Evolutionary conservation across 495 filamentous ascomycete species (phyloP), one percentile per base, ranked within the genome.

Genomic region (Thozetella sp.): DNA sequence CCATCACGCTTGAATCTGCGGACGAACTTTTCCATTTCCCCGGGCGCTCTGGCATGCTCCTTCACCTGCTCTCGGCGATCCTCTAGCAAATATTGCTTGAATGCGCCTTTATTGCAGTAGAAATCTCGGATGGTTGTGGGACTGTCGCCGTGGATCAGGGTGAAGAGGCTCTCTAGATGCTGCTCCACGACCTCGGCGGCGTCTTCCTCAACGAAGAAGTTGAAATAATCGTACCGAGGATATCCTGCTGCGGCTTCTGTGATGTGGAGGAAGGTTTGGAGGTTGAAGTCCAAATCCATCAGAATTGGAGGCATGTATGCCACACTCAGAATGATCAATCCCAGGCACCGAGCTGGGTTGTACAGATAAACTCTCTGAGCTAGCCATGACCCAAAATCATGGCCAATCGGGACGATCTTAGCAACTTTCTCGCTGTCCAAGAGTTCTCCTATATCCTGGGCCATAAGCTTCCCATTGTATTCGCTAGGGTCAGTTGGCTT

Each of bases 161-260:
- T 48, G n/a, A 15, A 48, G 11, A 48, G 43, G n/a, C 43, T 48
- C n/a, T 48, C 43, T n/a, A 48, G n/a, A 48, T 48, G 43, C 43
- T 48, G 43, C 43, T 48, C 43, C 43, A 48, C 20, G 10, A 20
- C 43, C 10, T 48, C 43, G 43, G 43, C 43, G 10, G 43, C 43
- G n/a, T 20, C 43, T 15, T 48, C 43, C 6, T 19, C n/a, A 19
- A 48, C 43, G 20, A 48, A 48, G n/a, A 48, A 48, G 4, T 48
- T n/a, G 20, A 48, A 48, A 20, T 48, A 48, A 13, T 11, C 43
- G n/a, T 48, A 48, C n/a, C 43, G 6, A 4, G 43, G 43, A 48
- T 48, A 48, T 10, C 43, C 43, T 10, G 43, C 9, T 13, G 12
- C 9, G 11, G 12, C 11, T n/a, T 48, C 43, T 19, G 43, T 10